These are phyloP conservation scores for Coemansia sp. DNA, from an alignment of 192 early-diverging fungal genomes.

Conservation along the genomic window DNA sequence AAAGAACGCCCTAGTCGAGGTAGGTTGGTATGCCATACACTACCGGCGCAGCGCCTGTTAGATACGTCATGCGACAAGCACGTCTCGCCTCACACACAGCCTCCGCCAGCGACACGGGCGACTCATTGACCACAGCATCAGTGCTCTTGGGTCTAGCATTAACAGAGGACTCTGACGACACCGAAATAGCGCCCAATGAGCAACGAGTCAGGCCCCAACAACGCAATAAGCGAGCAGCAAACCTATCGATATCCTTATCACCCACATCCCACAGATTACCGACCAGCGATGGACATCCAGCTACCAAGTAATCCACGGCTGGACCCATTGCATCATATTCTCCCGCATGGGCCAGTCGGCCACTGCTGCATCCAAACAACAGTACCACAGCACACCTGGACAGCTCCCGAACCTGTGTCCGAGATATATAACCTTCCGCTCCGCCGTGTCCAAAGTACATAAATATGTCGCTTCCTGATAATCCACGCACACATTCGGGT, in stretches of 20 bases:
- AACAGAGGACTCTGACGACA: too few relatives aligned
- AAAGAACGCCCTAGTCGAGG: too few relatives aligned
- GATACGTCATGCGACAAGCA: slow-evolving; percentile 71
- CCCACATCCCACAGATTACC: slow-evolving; percentile 99
- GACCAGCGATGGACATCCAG: slow-evolving; percentile 78
- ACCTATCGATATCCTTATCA: slow-evolving; percentile 92
- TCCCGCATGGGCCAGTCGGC: slow-evolving; percentile 63
- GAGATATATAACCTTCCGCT: slow-evolving; percentile 76
- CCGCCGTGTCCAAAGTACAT: slow-evolving; percentile 96
- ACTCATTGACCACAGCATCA: too few relatives aligned
- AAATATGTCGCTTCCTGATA: slow-evolving; percentile 60
- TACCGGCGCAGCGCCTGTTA: slow-evolving; percentile 91
- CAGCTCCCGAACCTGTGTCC: slow-evolving; percentile 62
- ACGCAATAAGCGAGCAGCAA: slow-evolving; percentile 66
- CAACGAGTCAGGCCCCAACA: slow-evolving; percentile 63
- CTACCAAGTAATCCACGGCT: slow-evolving; percentile 79
- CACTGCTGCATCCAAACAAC: slow-evolving; percentile 95
- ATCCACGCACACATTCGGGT: slow-evolving; percentile 56
- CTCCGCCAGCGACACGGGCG: slow-evolving; percentile 61
- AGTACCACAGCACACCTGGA: slow-evolving; percentile 72
- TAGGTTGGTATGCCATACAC: slow-evolving; percentile 85
- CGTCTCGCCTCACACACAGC: slow-evolving; percentile 70
- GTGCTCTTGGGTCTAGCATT: too few relatives aligned
- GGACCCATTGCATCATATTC: slow-evolving; percentile 90
- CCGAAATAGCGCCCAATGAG: slow-evolving; percentile 7